Base-by-base conservation (phyloP, 1,284 basidiomycete species). In the Ceratobasidium sp. region DNA sequence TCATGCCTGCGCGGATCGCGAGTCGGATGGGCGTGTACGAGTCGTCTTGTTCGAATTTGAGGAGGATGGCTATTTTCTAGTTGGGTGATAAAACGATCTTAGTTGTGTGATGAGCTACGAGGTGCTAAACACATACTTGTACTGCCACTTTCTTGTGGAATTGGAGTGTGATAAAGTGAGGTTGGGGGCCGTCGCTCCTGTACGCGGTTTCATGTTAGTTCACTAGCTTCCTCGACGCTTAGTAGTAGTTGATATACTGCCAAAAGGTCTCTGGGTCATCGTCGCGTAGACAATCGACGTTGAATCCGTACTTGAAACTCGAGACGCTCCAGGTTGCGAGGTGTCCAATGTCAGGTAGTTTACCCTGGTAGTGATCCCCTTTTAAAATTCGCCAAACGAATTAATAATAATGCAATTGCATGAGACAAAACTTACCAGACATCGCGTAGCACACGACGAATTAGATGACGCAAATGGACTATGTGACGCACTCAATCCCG, bases 281-380 rank as follows among this genome's bases (percentile, higher is more conserved):
- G 82, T 99, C 97, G 18, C 92, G 89, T 69, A 99, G 87, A 86
- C 97, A 97, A 82, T 97, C 95, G 20, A 97, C 92, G 5, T 97
- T 97, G 83, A 97, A 98, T 0, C 97, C 97, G 81, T 97, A 97
- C 85, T 99, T 99, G 86, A 92, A 96, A 0, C 95, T 97, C 23
- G 97, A 98, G 9, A 99, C 96, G n/a, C 94, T 94, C 98, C 98
- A 99, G 81, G 93, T 93, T 28, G 95, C 97, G 23, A 95, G 89
- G 71, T 91, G 87, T 13, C 94, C 94, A 72, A 96, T 94, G 85
- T 96, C 94, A 26, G 93, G 93, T 9, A 81, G 71, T 46, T 60
- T 70, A 44, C 73, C 56, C 13, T 76, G 73, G 23, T 76, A 76
- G 40, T 76, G 73, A 44, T 76, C 73, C 40, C 51, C 51, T 69